phyloP scores from a whole-genome alignment of 352 stramenopile genomes.

The Globisporangium alternatum region DNA sequence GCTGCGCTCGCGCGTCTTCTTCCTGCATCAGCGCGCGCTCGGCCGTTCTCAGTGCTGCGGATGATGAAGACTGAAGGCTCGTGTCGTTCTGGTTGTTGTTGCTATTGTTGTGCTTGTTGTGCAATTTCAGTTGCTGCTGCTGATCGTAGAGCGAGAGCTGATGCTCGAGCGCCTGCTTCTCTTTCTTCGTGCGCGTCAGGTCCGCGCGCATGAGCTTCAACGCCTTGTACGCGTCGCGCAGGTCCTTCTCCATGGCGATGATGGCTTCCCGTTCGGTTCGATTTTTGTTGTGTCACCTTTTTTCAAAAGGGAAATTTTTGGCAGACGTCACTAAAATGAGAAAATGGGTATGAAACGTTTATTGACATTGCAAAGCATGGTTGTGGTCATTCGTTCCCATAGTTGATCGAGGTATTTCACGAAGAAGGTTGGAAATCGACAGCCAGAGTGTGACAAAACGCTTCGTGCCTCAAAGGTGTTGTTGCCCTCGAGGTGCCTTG shows the following conservation, averaged over 20 bases:
- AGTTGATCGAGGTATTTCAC: too few species aligned
- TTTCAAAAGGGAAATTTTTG: neutral
- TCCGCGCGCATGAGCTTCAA: conserved; percentile 21
- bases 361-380: too few species aligned
- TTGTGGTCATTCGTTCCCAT: too few species aligned
- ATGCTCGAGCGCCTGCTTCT: conserved; percentile 15
- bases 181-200: conserved; percentile 19
- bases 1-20: conserved; percentile 4
- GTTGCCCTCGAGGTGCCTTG: too few species aligned
- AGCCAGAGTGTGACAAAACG: too few species aligned
- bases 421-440: too few species aligned
- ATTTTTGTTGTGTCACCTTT: conserved; percentile 1
- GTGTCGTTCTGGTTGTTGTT: neutral
- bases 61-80: neutral
- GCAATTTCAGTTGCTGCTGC: neutral
- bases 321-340: neutral
- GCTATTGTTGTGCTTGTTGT: neutral
- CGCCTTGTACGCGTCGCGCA: conserved; percentile 24
- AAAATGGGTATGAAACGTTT: too few species aligned
- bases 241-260: conserved; percentile 14
- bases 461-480: too few species aligned
- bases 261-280: neutral
- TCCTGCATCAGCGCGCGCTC: conserved; percentile 8
- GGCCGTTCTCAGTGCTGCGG: neutral
- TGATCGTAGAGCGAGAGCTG: conserved; percentile 1